Percentiles rank a stretch among this genome's conserved stretches.
Evolutionary conservation across 75 land plant genomes (phyloP).

Genomic region (Pinus albicaulis): DNA sequence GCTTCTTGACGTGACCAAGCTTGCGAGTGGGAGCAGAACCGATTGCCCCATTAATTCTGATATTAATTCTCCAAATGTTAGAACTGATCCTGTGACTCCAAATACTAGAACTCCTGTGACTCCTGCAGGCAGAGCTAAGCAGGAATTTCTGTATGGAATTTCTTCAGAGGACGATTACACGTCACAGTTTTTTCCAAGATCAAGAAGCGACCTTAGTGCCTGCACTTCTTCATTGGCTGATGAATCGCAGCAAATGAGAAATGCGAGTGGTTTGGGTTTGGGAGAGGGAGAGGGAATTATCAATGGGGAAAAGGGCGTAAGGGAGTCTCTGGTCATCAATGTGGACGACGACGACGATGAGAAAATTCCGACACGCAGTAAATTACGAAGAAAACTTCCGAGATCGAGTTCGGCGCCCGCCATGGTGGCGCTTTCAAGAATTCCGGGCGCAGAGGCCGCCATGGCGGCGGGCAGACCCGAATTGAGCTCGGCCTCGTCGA

Average conservation of each 20-base stretch:
- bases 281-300: neutral
- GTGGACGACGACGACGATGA: neutral
- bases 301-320: no score
- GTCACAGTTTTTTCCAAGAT: neutral
- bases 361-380: neutral
- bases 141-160: neutral
- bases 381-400: neutral
- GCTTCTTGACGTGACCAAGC: neutral
- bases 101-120: neutral
- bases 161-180: neutral
- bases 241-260: no score
- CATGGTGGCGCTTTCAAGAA: neutral
- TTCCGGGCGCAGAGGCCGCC: no score
- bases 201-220: neutral
- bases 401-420: constrained; percentile 6
- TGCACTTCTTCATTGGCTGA: no score
- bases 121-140: neutral
- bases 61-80: no score
- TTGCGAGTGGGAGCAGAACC: neutral
- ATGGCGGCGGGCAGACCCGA: neutral
- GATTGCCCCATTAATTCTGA: neutral
- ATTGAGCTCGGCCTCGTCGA: neutral
- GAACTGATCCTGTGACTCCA: neutral
- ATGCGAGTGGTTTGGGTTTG: no score
- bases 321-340: neutral